Conservation (phyloP, 176 grass and related monocot species). For the Sorghum bicolor region DNA sequence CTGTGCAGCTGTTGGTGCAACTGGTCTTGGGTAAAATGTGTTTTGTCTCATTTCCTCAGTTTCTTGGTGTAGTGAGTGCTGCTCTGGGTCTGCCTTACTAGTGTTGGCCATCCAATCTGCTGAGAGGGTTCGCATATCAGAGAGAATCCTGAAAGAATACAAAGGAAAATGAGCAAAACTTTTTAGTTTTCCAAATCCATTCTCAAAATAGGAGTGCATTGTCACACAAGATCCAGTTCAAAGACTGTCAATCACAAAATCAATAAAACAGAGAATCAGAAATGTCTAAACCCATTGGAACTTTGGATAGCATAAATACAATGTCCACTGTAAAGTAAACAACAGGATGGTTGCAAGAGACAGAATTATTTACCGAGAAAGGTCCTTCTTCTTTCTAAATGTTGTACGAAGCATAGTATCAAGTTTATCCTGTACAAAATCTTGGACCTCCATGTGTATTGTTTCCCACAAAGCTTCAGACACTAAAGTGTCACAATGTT, state of each 20-base stretch:
- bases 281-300: not conserved
- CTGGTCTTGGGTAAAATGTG: conserved; percentile 90
- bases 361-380: conserved; percentile 77
- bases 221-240: not conserved
- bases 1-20: conserved; percentile 96
- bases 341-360: conserved; percentile 15
- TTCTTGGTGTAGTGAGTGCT: conserved; percentile 72
- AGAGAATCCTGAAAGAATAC: conserved; percentile 85
- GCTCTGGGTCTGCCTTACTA: conserved; percentile 75
- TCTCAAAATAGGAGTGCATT: conserved; percentile 4
- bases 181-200: conserved; percentile 12
- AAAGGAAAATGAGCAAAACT: conserved; percentile 35
- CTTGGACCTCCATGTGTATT: conserved; percentile 98
- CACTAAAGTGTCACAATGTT: conserved; percentile 86
- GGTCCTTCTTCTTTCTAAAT: conserved; percentile 96
- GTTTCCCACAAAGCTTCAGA: conserved; percentile 99
- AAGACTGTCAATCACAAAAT: not conserved
- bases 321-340: conserved; percentile 5
- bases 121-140: conserved; percentile 97
- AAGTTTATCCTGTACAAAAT: conserved; percentile 98
- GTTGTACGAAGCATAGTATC: conserved; percentile 92
- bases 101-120: conserved; percentile 99
- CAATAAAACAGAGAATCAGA: conserved; percentile 13
- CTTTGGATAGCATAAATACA: conserved; percentile 12
- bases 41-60: conserved; percentile 69